Evolutionary conservation across 306 rosid genomes (phyloP), one percentile per base, ranked within the genome.

Genomic region (Fagus crenata): DNA sequence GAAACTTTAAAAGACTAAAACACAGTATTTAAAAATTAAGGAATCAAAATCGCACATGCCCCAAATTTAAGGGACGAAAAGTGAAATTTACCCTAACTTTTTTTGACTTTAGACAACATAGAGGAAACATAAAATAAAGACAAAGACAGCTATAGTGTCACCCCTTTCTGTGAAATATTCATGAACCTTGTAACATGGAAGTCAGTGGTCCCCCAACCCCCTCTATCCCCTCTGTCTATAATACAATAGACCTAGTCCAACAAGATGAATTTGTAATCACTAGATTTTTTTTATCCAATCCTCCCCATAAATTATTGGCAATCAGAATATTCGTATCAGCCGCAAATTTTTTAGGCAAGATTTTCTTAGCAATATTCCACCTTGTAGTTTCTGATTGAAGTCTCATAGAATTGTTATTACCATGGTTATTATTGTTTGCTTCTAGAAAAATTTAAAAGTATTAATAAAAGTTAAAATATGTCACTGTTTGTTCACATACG

Each of bases 191-290:
- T 41, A 64, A 53, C 37, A 32, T 41, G 60, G 31, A 81, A 69
- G 76, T 49, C 64, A 67, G 73, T 60, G 80, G 82, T 74, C 78
- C 80, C 80, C 77, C 43, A 13, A 8, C 18, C 84, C 35, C 53
- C 39, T 42, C 43, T 55, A 60, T 60, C 31, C 49, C 41, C n/a
- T 33, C 40, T 77, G 80, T 61, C 71, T 67, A 58, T 71, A 37
- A 33, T 54, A 35, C 53, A 28, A 80, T 61, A 53, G 80, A 73
- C 82, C 69, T 74, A 70, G 65, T 64, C 82, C 81, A 77, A 78
- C 81, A 78, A 53, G 22, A 61, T 69, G 63, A 12, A 17, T 46
- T 69, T 53, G 2, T 2, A 59, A 78, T 65, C 67, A 54, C 39
- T 77, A 58, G 64, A 4, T 9, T 46, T 46, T 46, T 8, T 46